Conservation (phyloP, 768 basidiomycete species). For the Rhodotorula graminis region DNA sequence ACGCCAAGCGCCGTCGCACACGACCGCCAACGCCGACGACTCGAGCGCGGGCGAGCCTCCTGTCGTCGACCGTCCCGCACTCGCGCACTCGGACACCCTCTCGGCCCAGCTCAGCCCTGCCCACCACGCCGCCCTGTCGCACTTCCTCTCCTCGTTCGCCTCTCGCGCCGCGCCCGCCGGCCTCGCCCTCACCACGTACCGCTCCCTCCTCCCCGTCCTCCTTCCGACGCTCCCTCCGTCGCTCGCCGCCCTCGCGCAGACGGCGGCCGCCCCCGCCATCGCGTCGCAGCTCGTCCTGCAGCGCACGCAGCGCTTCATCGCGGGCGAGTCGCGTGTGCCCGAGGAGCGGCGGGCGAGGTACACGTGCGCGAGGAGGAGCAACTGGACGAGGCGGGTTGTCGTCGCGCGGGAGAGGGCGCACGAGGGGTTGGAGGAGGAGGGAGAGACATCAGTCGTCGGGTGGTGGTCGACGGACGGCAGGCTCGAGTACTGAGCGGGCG, state of each 20-base stretch:
- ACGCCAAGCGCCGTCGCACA: neutral
- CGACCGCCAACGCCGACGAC: too few relatives aligned
- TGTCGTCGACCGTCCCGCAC: too few relatives aligned
- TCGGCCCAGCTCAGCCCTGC: neutral
- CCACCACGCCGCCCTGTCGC: neutral
- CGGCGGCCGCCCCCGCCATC: neutral
- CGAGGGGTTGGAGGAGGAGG: neutral
- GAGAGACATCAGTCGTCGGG: neutral
- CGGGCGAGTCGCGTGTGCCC: neutral
- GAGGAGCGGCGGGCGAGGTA: too few relatives aligned
- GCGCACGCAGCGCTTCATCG: neutral
- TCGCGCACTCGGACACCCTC: slow-evolving; percentile 1
- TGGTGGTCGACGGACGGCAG: slow-evolving; percentile 2
- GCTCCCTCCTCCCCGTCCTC: neutral
- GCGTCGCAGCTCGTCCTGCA: slow-evolving; percentile 3
- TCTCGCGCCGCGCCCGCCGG: neutral
- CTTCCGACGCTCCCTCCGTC: neutral
- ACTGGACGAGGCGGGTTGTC: slow-evolving; percentile 4
- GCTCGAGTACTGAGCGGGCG: neutral
- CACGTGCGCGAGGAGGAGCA: neutral
- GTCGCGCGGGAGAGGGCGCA: neutral
- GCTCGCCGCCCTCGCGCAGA: neutral
- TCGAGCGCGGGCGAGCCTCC: too few relatives aligned
- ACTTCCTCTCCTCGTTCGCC: neutral
- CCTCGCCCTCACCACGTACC: neutral